Conservation (phyloP, 148 eudicot species). For the Persicaria tinctoria region DNA sequence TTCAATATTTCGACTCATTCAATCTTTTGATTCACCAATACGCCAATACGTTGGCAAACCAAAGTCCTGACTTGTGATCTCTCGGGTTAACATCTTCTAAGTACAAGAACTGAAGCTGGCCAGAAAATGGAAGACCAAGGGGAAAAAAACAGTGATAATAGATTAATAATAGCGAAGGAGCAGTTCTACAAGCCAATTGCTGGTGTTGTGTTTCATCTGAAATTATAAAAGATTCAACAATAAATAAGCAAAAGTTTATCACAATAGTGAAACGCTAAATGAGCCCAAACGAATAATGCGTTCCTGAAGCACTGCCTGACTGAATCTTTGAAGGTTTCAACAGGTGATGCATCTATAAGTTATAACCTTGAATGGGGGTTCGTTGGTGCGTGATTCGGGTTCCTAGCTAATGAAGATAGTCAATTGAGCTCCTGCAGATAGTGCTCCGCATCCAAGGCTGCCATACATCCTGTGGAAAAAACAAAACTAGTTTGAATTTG, state of each 20-base stretch:
- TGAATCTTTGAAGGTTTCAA: neutral
- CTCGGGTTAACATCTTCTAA: too few relatives aligned
- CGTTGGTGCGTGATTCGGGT: neutral
- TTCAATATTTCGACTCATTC: too few relatives aligned
- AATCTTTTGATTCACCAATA: too few relatives aligned
- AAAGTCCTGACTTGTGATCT: too few relatives aligned
- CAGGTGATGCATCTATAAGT: neutral
- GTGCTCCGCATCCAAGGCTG: constrained; percentile 82
- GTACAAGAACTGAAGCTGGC: too few relatives aligned
- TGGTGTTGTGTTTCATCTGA: neutral
- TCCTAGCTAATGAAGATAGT: constrained; percentile 17
- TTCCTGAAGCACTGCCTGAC: neutral
- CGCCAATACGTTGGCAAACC: too few relatives aligned
- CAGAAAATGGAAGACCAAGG: neutral
- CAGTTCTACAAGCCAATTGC: neutral
- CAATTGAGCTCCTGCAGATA: constrained; percentile 76
- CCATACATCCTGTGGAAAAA: constrained; percentile 68
- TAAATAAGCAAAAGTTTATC: neutral
- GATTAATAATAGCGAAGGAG: neutral
- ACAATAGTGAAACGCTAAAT: neutral
- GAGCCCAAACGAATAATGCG: neutral
- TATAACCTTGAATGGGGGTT: neutral
- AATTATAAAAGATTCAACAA: neutral
- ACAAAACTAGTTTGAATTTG: constrained; percentile 1
- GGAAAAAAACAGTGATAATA: neutral